Percentiles rank a stretch among this genome's conserved stretches.
phyloP scores from a whole-genome alignment of 202 grass and related monocot genomes.

The Panicum hallii region DNA sequence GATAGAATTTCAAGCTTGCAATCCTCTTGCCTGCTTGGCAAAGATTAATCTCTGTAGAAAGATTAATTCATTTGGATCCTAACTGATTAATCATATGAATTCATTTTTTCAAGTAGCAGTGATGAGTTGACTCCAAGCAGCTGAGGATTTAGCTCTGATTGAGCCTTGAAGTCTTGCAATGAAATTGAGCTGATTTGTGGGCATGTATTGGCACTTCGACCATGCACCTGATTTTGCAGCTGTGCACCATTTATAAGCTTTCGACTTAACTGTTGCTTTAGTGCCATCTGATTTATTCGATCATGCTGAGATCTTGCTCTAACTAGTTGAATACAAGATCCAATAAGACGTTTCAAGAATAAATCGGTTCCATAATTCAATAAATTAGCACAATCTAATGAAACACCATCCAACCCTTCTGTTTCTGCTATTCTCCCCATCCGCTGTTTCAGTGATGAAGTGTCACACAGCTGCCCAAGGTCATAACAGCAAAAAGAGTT shows the following conservation, averaged over 20 bases:
- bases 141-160: slow-evolving; percentile 60
- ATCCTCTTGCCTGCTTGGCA: neutral
- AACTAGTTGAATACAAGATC: slow-evolving; percentile 54
- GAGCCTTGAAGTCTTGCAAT: slow-evolving; percentile 61
- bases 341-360: slow-evolving; percentile 58
- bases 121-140: slow-evolving; percentile 54
- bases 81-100: slow-evolving; percentile 14
- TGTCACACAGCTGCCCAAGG: slow-evolving; percentile 48
- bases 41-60: neutral
- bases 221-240: slow-evolving; percentile 27
- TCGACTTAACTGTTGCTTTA: slow-evolving; percentile 21
- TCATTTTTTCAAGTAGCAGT: slow-evolving; percentile 60
- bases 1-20: neutral
- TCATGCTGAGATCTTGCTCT: slow-evolving; percentile 27
- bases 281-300: slow-evolving; percentile 28
- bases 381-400: slow-evolving; percentile 57
- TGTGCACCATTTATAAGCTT: slow-evolving; percentile 29
- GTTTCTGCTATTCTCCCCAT: slow-evolving; percentile 58
- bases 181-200: slow-evolving; percentile 26
- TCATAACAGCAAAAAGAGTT: slow-evolving; percentile 38
- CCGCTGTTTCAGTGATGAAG: slow-evolving; percentile 47
- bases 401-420: slow-evolving; percentile 53
- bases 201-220: slow-evolving; percentile 4
- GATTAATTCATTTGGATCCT: neutral
- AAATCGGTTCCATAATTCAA: slow-evolving; percentile 66